Conservation (phyloP, 73 alveolate genomes). For the Paramecium biaurelia region DNA sequence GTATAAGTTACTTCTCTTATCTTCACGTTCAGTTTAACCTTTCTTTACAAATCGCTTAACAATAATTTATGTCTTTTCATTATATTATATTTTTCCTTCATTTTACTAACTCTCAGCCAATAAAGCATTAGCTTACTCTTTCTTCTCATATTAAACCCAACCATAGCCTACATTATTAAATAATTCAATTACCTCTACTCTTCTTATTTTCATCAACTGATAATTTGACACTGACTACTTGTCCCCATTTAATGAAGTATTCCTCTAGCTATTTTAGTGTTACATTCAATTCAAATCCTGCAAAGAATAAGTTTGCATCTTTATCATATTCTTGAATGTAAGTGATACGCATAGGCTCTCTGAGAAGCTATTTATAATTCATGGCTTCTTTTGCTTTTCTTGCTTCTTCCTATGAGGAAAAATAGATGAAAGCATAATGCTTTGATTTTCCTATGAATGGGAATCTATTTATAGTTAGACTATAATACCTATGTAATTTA, state of each 20-base stretch:
- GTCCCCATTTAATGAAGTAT: slow-evolving; percentile 69
- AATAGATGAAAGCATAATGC: slow-evolving; percentile 35
- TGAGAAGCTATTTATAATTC: slow-evolving; percentile 10
- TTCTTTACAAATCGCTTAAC: slow-evolving; percentile 53
- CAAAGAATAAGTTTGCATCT: slow-evolving; percentile 69
- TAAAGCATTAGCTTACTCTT: slow-evolving; percentile 70
- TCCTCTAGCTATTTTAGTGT: slow-evolving; percentile 62
- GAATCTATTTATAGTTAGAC: not conserved
- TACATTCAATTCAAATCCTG: slow-evolving; percentile 65
- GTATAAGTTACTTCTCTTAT: slow-evolving; percentile 66
- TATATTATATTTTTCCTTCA: slow-evolving; percentile 62
- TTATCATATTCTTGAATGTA: not conserved
- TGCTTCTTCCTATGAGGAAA: not conserved
- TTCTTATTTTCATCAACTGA: slow-evolving; percentile 64
- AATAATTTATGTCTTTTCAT: slow-evolving; percentile 28
- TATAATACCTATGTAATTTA: slow-evolving; percentile 33
- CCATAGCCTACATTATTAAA: slow-evolving; percentile 59
- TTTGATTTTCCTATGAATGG: slow-evolving; percentile 39
- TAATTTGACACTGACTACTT: slow-evolving; percentile 63
- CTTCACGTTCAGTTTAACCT: slow-evolving; percentile 64
- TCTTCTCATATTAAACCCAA: slow-evolving; percentile 68
- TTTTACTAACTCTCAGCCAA: slow-evolving; percentile 46
- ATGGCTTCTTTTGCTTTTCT: slow-evolving; percentile 28
- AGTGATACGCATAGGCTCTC: slow-evolving; percentile 32
- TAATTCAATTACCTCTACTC: slow-evolving; percentile 59